These are phyloP conservation scores for Piloderma croceum DNA, from an alignment of 768 basidiomycete species.

Conservation along the genomic window DNA sequence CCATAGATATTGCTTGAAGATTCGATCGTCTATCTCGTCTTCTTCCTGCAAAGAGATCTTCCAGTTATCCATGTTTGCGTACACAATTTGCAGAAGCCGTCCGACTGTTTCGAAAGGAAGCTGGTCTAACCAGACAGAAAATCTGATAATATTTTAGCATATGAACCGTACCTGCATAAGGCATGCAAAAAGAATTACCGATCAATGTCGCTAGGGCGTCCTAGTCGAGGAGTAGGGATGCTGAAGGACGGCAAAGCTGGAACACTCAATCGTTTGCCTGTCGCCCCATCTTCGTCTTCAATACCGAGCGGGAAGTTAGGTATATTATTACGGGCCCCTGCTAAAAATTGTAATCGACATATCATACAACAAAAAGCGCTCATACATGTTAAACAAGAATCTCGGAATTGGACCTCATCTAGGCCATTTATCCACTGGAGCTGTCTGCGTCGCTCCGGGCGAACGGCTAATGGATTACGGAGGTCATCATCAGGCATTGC, in stretches of 20 bases:
- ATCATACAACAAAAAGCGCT: too few species aligned
- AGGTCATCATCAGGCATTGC: slow-evolving; percentile 30
- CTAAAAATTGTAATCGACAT: too few species aligned
- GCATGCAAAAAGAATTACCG: slow-evolving; percentile 27
- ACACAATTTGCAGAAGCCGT: too few species aligned
- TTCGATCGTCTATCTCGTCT: too few species aligned
- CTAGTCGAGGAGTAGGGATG: slow-evolving; percentile 28
- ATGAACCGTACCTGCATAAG: slow-evolving; percentile 1
- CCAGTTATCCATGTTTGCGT: too few species aligned
- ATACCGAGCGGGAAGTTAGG: slow-evolving; percentile 30
- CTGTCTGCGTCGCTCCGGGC: slow-evolving; percentile 44
- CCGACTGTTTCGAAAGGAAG: slow-evolving; percentile 49
- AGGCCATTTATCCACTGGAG: slow-evolving; percentile 44
- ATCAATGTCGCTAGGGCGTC: slow-evolving; percentile 36
- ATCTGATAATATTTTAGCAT: slow-evolving; percentile 22
- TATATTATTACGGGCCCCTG: slow-evolving; percentile 37
- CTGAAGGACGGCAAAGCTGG: slow-evolving; percentile 37
- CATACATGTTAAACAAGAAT: slow-evolving; percentile 36
- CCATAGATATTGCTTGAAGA: too few species aligned
- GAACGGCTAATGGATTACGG: too few species aligned
- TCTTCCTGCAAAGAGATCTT: too few species aligned
- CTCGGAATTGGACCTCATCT: slow-evolving; percentile 23
- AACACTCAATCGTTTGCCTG: slow-evolving; percentile 38
- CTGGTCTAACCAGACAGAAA: slow-evolving; percentile 44
- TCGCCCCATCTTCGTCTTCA: slow-evolving; percentile 33